Percentiles rank a stretch among this genome's conserved stretches.
phyloP scores from a whole-genome alignment of 139 green algal genomes.

The Chlamydomonas urium region DNA sequence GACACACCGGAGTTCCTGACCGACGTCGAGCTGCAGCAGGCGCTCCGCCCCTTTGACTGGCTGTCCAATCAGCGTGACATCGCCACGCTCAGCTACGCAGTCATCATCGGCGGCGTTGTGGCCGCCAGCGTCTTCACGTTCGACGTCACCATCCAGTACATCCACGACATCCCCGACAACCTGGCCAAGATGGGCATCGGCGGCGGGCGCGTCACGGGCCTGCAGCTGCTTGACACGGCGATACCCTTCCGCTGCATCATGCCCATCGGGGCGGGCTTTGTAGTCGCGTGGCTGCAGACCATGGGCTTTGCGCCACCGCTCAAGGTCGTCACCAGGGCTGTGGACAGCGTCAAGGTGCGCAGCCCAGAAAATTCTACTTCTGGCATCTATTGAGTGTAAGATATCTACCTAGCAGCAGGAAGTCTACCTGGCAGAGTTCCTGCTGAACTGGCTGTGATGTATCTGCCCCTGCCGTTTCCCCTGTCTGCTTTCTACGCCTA shows the following conservation, averaged over 20 bases:
- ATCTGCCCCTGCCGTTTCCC: too few species aligned
- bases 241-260: conserved; percentile 51
- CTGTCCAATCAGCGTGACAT: conserved; percentile 1
- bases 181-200: conserved; percentile 43
- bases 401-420: too few species aligned
- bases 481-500: too few species aligned
- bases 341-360: conserved; percentile 61
- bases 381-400: too few species aligned
- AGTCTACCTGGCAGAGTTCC: too few species aligned
- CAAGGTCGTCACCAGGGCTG: conserved; percentile 47
- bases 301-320: conserved; percentile 47
- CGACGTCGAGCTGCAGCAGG: conserved; percentile 23
- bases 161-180: conserved; percentile 59
- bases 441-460: too few species aligned
- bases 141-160: conserved; percentile 56
- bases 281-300: conserved; percentile 44
- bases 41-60: conserved; percentile 3
- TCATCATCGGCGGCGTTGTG: conserved; percentile 35
- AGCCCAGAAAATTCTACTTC: too few species aligned
- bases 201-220: conserved; percentile 46
- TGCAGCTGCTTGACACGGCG: conserved; percentile 29
- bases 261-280: conserved; percentile 33
- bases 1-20: conserved; percentile 39
- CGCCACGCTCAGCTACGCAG: conserved; percentile 5
- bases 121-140: conserved; percentile 51